Evolutionary conservation across 768 basidiomycete genomes (phyloP).

Genomic region (Tephrocybe sp.): DNA sequence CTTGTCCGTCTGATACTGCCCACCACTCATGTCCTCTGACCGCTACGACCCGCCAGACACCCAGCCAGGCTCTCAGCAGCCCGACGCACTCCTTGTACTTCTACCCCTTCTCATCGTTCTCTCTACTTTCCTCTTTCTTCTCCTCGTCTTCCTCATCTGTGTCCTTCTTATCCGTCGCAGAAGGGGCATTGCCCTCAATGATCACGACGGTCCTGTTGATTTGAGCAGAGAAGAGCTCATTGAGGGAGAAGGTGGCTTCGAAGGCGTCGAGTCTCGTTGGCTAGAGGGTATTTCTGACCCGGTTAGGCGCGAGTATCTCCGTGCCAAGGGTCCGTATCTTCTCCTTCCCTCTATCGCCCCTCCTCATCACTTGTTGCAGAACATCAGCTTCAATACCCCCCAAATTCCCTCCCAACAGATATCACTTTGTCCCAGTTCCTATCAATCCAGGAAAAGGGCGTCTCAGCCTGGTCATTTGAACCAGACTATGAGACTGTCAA

Average conservation of each 20-base stretch:
- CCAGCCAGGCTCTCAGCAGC: conserved; percentile 29
- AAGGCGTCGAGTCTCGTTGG: conserved; percentile 92
- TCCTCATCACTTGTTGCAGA: conserved; percentile 41
- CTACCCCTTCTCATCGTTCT: conserved; percentile 94
- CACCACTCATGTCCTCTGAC: conserved; percentile 12
- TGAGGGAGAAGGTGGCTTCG: conserved; percentile 91
- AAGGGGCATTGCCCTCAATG: conserved; percentile 75
- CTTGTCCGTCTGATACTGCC: not conserved
- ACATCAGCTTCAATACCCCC: conserved; percentile 84
- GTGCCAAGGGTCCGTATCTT: conserved; percentile 76
- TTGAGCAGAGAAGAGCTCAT: conserved; percentile 90
- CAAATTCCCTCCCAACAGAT: conserved; percentile 96
- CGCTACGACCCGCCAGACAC: conserved; percentile 25
- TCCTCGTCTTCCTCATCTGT: conserved; percentile 89
- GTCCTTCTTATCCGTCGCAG: conserved; percentile 81
- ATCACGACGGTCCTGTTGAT: conserved; percentile 91
- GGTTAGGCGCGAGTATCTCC: conserved; percentile 68
- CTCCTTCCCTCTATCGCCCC: conserved; percentile 8
- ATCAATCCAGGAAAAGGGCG: conserved; percentile 98
- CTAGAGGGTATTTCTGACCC: conserved; percentile 77
- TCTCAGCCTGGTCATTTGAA: conserved; percentile 99
- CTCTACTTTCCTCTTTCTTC: conserved; percentile 88
- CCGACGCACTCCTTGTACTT: conserved; percentile 80
- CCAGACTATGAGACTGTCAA: conserved; percentile 96
- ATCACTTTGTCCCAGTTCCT: conserved; percentile 98